A percentile compares a stretch with the other conserved stretches of the same genome.
These are phyloP conservation scores for Skeletonema menzelii DNA, from an alignment of 108 stramenopile genomes.

Conservation along the genomic window DNA sequence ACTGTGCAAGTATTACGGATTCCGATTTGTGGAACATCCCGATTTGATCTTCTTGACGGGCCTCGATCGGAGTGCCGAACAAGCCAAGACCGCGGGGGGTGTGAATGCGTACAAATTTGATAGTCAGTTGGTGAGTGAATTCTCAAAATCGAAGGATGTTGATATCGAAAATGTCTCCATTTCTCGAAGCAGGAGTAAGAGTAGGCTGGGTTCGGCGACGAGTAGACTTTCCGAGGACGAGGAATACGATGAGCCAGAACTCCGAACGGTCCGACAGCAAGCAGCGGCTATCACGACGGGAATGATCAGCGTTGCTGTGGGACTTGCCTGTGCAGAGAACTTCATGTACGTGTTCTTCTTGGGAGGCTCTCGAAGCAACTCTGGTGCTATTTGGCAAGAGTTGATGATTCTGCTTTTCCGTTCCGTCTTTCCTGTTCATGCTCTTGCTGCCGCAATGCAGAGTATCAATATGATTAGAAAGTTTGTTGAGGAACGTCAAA, in stretches of 20 bases:
- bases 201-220: conserved; percentile 2
- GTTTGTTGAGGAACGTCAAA: conserved; percentile 67
- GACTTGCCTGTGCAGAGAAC: conserved; percentile 89
- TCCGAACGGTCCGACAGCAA: conserved; percentile 76
- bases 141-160: conserved; percentile 36
- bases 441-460: conserved; percentile 87
- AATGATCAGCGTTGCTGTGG: conserved; percentile 87
- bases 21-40: conserved; percentile 85
- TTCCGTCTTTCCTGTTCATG: conserved; percentile 84
- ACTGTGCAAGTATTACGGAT: conserved; percentile 89
- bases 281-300: conserved; percentile 89
- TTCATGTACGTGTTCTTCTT: conserved; percentile 87
- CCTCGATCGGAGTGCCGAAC: conserved; percentile 60
- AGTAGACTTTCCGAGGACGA: conserved; percentile 16
- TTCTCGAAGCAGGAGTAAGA: conserved; percentile 10
- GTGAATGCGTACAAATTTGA: conserved; percentile 69
- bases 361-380: conserved; percentile 57
- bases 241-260: conserved; percentile 66
- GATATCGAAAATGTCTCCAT: conserved; percentile 42
- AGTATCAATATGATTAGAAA: conserved; percentile 83
- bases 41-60: conserved; percentile 86
- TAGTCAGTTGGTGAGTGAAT: conserved; percentile 41
- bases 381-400: conserved; percentile 48
- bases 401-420: conserved; percentile 80
- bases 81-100: conserved; percentile 67